Evolutionary conservation across 768 basidiomycete genomes (phyloP), one percentile per base, ranked within the genome.

Genomic region (Lentinula detonsa): DNA sequence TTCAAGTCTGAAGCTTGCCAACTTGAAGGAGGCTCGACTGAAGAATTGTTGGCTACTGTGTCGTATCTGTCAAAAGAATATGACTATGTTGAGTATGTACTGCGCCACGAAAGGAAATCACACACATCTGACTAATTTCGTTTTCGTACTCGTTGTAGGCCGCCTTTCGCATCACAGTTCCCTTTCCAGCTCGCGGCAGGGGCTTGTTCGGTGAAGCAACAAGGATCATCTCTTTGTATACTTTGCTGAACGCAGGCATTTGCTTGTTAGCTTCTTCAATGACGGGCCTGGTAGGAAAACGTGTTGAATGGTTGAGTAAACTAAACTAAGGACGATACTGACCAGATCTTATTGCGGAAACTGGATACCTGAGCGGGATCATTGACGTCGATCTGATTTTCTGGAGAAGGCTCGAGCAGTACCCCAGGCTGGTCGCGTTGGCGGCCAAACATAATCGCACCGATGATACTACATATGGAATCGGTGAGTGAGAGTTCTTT

Each of bases 201-300:
- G 77, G 80, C 59, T 79, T 79, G 0, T 68, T 70, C 1, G 66
- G 65, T 2, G 71, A 69, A 0, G 80, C 71, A 15, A 82, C 65
- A 33, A 83, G 49, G 40, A 85, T 78, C 80, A 84, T 80, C 64
- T 85, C 78, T 63, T 79, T 79, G 69, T 77, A 81, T 13, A 81
- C 72, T 21, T 75, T 70, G 60, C 78, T 79, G 50, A 75, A 79
- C 0, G 71, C 59, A 0, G 80, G 79, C 0, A 74, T 72, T 2
- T 64, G 64, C 31, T 61, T 67, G 64, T 81, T 81, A 2, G 78
- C 79, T 34, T 78, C 74, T 23, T 78, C 78, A 2, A 80, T 72
- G 8, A 69, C 63, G 2, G 68, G 71, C 75, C 75, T 80, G 59
- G 1, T 2, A 2, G 28, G 10, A 21, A 21, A 5, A 31, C 31